phyloP scores from a whole-genome alignment of 768 basidiomycete species.

The Agaricus blazei region DNA sequence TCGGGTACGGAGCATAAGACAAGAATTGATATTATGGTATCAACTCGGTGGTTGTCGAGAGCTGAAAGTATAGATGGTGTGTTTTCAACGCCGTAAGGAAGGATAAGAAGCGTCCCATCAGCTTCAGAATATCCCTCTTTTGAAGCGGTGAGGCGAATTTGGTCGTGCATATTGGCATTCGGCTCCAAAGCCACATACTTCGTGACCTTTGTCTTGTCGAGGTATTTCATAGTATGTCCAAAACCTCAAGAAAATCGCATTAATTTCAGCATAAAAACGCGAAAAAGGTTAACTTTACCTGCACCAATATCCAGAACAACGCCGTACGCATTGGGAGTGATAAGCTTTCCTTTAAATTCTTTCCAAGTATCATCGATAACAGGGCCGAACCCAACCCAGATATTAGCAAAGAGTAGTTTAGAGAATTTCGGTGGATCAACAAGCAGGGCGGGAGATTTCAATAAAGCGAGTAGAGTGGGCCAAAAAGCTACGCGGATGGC shows the following conservation, averaged over 20 bases:
- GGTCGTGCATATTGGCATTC: constrained; percentile 56
- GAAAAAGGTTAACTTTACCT: background rate
- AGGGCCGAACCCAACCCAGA: constrained; percentile 50
- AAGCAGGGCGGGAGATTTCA: constrained; percentile 36
- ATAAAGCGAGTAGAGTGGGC: constrained; percentile 41
- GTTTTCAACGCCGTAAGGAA: constrained; percentile 65
- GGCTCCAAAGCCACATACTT: constrained; percentile 74
- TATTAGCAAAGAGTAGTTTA: constrained; percentile 48
- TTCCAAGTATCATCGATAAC: constrained; percentile 39
- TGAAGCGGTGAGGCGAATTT: constrained; percentile 46
- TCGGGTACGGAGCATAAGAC: constrained; percentile 62
- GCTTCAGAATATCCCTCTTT: constrained; percentile 48
- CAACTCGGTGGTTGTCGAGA: constrained; percentile 29
- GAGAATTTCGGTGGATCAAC: constrained; percentile 41
- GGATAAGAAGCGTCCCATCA: constrained; percentile 49
- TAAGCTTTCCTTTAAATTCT: constrained; percentile 38
- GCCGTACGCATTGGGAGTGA: constrained; percentile 51
- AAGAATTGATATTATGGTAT: constrained; percentile 62
- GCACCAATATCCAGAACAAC: constrained; percentile 67
- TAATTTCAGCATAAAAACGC: no score
- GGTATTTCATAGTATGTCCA: constrained; percentile 60
- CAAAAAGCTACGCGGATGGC: constrained; percentile 32
- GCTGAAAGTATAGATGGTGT: constrained; percentile 37
- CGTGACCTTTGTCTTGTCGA: constrained; percentile 49
- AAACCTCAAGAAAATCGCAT: constrained; percentile 34